These are phyloP conservation scores for Exophiala xenobiotica DNA, from an alignment of 2,329 filamentous ascomycete genomes.

Conservation along the genomic window DNA sequence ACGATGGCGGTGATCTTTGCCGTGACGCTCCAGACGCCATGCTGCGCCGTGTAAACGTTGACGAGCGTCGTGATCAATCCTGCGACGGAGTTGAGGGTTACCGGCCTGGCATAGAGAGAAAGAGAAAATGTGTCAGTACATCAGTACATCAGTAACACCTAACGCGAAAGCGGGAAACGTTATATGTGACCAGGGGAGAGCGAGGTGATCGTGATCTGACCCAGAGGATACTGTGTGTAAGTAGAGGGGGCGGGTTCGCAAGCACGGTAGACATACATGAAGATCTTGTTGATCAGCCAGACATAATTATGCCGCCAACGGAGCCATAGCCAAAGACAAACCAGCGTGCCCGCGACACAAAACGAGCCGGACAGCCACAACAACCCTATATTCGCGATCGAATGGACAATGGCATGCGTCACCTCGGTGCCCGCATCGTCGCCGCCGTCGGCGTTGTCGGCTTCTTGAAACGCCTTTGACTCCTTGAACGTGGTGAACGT, in stretches of 20 bases:
- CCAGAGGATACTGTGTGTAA: conserved; percentile 9
- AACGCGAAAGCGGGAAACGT: too few species aligned
- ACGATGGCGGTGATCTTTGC: conserved; percentile 34
- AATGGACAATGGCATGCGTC: too few species aligned
- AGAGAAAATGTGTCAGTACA: too few species aligned
- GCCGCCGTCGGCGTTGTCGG: conserved; percentile 30
- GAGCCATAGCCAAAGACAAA: conserved; percentile 47
- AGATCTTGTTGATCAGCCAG: conserved; percentile 55
- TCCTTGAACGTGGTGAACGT: conserved; percentile 50
- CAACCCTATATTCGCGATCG: conserved; percentile 41
- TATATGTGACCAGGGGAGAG: too few species aligned
- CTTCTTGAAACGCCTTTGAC: conserved; percentile 32
- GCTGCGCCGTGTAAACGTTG: conserved; percentile 44
- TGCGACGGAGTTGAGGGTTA: conserved; percentile 49
- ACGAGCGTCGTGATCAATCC: conserved; percentile 53
- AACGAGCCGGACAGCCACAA: conserved; percentile 47
- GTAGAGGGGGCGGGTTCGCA: neutral
- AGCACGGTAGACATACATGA: conserved; percentile 37
- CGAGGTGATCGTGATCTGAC: too few species aligned
- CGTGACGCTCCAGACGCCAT: conserved; percentile 35
- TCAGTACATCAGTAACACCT: too few species aligned
- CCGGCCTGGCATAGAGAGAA: too few species aligned
- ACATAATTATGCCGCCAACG: conserved; percentile 52
- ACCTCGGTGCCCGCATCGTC: too few species aligned
- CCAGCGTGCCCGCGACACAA: conserved; percentile 42